Conservation (phyloP, 495 filamentous ascomycete species). For the Neurospora sp. region DNA sequence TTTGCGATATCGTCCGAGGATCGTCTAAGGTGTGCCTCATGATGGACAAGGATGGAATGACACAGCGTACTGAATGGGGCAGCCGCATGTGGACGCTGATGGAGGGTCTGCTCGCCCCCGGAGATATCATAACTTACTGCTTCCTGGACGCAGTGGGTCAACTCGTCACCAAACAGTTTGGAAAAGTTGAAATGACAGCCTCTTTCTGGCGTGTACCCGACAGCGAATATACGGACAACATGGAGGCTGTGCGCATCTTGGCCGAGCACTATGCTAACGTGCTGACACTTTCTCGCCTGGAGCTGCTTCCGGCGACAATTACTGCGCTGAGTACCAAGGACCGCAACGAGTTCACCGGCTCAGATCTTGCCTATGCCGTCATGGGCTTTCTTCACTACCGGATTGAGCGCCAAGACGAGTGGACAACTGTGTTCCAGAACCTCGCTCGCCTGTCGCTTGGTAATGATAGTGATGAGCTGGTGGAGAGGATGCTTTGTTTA, state of each 20-base stretch:
- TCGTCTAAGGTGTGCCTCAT: constrained; percentile 5
- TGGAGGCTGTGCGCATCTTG: constrained; percentile 5
- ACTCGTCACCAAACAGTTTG: not conserved
- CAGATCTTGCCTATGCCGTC: constrained; percentile 36
- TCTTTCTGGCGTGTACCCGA: constrained; percentile 3
- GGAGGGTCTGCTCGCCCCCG: constrained; percentile 31
- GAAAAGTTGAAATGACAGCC: constrained; percentile 9
- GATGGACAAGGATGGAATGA: not conserved
- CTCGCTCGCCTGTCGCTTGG: constrained; percentile 28
- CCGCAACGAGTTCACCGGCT: constrained; percentile 1
- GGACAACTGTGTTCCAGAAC: constrained; percentile 31
- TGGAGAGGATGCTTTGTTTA: constrained; percentile 13
- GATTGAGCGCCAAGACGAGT: constrained; percentile 21
- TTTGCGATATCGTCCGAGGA: constrained; percentile 9
- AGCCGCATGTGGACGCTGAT: constrained; percentile 39
- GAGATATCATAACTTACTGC: not conserved
- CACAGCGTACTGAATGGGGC: constrained; percentile 25
- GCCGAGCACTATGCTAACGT: constrained; percentile 12
- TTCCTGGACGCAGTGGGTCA: not conserved
- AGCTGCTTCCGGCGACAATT: constrained; percentile 10
- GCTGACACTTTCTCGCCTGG: constrained; percentile 12
- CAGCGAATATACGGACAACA: not conserved
- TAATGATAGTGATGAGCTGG: constrained; percentile 16
- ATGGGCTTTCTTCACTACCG: constrained; percentile 29
- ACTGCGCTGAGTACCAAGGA: constrained; percentile 7